A percentile compares a stretch with the other conserved stretches of the same genome.
Evolutionary conservation across 2,329 filamentous ascomycete species (phyloP).

Genomic region (Xylaria polymorpha): DNA sequence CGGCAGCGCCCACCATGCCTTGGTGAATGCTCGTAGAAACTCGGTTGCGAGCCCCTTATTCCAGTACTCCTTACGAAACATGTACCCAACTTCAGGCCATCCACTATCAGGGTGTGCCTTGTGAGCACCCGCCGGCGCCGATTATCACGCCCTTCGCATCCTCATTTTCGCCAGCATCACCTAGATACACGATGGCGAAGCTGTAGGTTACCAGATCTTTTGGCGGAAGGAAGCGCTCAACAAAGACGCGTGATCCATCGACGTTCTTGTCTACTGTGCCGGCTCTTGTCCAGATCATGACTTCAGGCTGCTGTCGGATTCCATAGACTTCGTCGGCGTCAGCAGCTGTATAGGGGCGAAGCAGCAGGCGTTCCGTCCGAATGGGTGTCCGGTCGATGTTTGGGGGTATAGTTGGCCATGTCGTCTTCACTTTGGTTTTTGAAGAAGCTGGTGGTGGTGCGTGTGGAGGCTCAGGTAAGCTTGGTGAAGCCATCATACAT

Average conservation of each 20-base stretch:
- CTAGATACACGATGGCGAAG: constrained; percentile 58
- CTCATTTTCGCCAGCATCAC: constrained; percentile 51
- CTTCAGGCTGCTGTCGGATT: constrained; percentile 68
- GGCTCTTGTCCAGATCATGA: constrained; percentile 69
- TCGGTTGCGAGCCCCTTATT: constrained; percentile 68
- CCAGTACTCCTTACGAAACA: constrained; percentile 65
- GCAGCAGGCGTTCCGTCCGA: constrained; percentile 64
- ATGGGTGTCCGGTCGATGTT: constrained; percentile 55
- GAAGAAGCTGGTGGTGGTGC: constrained; percentile 1
- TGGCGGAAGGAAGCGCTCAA: constrained; percentile 59
- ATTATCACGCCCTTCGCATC: constrained; percentile 65
- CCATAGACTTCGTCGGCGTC: constrained; percentile 64
- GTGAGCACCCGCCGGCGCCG: constrained; percentile 59
- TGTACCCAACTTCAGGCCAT: constrained; percentile 71
- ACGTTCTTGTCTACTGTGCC: constrained; percentile 58
- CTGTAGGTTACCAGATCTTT: constrained; percentile 66
- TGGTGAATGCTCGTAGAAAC: constrained; percentile 61
- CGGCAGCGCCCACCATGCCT: constrained; percentile 62
- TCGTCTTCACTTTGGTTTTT: constrained; percentile 60
- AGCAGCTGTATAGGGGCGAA: constrained; percentile 61
- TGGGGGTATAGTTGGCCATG: constrained; percentile 59
- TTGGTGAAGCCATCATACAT: constrained; percentile 30
- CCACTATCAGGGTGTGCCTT: constrained; percentile 53
- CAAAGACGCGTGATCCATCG: constrained; percentile 56
- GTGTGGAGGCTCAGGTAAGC: constrained; percentile 6